phyloP scores from a whole-genome alignment of 768 basidiomycete species.

The Pleurotus djamor region DNA sequence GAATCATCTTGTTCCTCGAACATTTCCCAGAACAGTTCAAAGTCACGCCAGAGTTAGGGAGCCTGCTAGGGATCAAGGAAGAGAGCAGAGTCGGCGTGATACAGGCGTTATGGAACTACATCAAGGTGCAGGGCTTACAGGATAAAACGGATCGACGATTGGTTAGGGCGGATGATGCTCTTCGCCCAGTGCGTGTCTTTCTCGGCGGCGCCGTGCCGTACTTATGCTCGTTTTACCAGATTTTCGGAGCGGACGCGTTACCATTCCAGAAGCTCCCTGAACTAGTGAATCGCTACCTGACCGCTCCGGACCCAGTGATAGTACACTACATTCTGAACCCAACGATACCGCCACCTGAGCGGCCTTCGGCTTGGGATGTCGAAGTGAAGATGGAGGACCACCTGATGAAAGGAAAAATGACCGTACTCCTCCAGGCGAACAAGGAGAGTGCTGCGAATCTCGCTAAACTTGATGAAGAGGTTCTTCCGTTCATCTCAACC shows the following conservation, averaged over 20 bases:
- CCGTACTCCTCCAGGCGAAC: conserved; percentile 63
- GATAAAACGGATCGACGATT: conserved; percentile 77
- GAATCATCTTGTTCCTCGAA: conserved; percentile 84
- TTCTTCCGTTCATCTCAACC: conserved; percentile 23
- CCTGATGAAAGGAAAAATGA: conserved; percentile 69
- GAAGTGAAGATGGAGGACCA: conserved; percentile 88
- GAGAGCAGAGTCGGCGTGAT: conserved; percentile 81
- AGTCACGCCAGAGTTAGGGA: conserved; percentile 67
- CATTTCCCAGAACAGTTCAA: conserved; percentile 88
- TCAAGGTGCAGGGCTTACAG: conserved; percentile 80
- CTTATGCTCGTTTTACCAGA: conserved; percentile 31
- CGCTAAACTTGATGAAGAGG: conserved; percentile 84
- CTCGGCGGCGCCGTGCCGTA: too few relatives aligned
- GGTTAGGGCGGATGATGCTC: conserved; percentile 66
- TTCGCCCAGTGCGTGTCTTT: conserved; percentile 51
- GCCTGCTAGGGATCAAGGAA: conserved; percentile 77
- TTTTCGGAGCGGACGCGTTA: conserved; percentile 70
- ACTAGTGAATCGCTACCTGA: conserved; percentile 76
- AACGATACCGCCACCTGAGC: conserved; percentile 57
- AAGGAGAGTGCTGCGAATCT: conserved; percentile 72
- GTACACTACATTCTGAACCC: conserved; percentile 78
- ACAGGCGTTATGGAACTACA: conserved; percentile 88
- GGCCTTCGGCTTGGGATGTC: conserved; percentile 80
- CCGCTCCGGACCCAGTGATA: conserved; percentile 76
- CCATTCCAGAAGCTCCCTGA: conserved; percentile 83